A percentile compares a stretch with the other conserved stretches of the same genome.
Evolutionary conservation across 164 flowering plant genomes (phyloP).

Genomic region (Euptelea pleiosperma): DNA sequence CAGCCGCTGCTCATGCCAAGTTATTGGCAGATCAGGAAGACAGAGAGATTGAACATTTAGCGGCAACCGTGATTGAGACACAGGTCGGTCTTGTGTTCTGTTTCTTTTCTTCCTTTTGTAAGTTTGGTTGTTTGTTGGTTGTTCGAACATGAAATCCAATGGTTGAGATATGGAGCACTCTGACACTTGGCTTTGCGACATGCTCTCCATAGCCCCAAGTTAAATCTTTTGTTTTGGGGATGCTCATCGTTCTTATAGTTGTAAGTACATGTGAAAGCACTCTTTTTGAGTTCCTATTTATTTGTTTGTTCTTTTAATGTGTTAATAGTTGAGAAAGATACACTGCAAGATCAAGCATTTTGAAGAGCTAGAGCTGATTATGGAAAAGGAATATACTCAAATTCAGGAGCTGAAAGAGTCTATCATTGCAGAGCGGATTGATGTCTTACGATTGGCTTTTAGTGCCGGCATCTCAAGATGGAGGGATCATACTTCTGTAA

Average conservation of each 20-base stretch:
- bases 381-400: conserved; percentile 61
- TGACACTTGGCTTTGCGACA: neutral
- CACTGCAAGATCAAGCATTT: conserved; percentile 59
- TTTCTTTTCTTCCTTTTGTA: neutral
- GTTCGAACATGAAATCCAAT: neutral
- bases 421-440: conserved; percentile 48
- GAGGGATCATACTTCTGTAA: conserved; percentile 38
- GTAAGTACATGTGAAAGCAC: neutral
- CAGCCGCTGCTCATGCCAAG: conserved; percentile 87
- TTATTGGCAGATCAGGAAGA: conserved; percentile 87
- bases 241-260: too few species aligned
- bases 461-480: conserved; percentile 54
- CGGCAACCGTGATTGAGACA: conserved; percentile 66
- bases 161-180: neutral
- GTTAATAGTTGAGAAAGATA: conserved; percentile 61
- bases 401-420: conserved; percentile 54
- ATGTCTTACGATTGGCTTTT: conserved; percentile 34
- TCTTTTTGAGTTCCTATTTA: neutral
- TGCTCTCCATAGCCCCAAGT: neutral
- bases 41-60: conserved; percentile 63
- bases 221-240: neutral
- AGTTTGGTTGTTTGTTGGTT: neutral
- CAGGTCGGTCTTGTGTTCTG: conserved; percentile 48
- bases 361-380: conserved; percentile 62
- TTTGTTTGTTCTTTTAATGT: conserved; percentile 3